Evolutionary conservation across 805 yeast genomes (phyloP).

Genomic region (Candida suzukii): DNA sequence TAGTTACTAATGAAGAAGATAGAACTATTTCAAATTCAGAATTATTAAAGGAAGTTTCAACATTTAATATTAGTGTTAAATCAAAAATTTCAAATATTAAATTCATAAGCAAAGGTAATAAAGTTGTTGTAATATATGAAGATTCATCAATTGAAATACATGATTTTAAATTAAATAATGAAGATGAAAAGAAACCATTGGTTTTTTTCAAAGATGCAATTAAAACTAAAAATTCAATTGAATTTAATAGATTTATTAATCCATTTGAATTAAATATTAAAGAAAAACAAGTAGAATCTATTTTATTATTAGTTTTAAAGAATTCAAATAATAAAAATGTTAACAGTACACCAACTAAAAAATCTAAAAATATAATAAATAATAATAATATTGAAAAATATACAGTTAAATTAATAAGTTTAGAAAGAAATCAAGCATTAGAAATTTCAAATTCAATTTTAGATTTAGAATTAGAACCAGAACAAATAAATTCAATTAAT

Average conservation of each 20-base stretch:
- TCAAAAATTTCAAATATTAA: constrained; percentile 18
- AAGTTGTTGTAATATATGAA: constrained; percentile 22
- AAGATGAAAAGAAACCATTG: constrained; percentile 5
- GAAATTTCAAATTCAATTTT: constrained; percentile 23
- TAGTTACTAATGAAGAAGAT: constrained; percentile 22
- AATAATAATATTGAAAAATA: constrained; percentile 7
- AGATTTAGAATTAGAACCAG: constrained; percentile 1
- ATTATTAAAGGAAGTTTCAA: constrained; percentile 25
- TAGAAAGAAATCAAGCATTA: constrained; percentile 18
- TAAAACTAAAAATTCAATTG: constrained; percentile 6
- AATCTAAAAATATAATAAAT: constrained; percentile 2
- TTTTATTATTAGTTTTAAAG: constrained; percentile 16
- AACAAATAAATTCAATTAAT: background rate
- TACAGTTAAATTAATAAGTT: constrained; percentile 19
- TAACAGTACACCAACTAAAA: background rate
- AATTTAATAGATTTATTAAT: constrained; percentile 20
- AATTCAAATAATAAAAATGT: background rate
- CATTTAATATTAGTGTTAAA: constrained; percentile 20
- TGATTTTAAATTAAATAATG: constrained; percentile 12
- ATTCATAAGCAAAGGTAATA: constrained; percentile 19
- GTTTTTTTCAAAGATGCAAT: constrained; percentile 6
- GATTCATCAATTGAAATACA: constrained; percentile 24
- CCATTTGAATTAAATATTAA: constrained; percentile 18
- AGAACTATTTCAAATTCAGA: constrained; percentile 23
- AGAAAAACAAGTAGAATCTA: constrained; percentile 11